These are phyloP conservation scores for Candida yuanshanica DNA, from an alignment of 805 yeast species.

Conservation along the genomic window DNA sequence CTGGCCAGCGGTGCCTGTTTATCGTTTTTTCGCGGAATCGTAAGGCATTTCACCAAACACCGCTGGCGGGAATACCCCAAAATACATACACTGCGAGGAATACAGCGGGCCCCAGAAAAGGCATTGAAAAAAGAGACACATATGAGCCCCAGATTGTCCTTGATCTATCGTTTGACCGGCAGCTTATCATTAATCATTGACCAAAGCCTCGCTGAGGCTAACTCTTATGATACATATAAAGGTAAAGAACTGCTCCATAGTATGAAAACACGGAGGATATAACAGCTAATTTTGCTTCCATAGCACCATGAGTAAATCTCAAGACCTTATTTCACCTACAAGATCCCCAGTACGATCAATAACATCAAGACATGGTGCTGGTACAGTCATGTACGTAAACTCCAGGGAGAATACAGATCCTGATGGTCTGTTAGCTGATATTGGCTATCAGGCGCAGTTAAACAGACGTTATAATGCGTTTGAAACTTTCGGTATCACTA, in stretches of 20 bases:
- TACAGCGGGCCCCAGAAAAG: not conserved
- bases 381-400: slow-evolving; percentile 16
- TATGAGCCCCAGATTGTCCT: too few relatives aligned
- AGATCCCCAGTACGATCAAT: slow-evolving; percentile 3
- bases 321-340: not conserved
- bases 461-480: slow-evolving; percentile 50
- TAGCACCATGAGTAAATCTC: not conserved
- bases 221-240: not conserved
- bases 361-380: slow-evolving; percentile 8
- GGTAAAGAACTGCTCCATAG: not conserved
- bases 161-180: too few relatives aligned
- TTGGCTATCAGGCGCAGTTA: slow-evolving; percentile 64
- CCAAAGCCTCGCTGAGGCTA: too few relatives aligned
- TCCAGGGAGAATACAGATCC: slow-evolving; percentile 14
- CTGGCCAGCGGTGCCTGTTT: not conserved
- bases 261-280: not conserved
- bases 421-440: slow-evolving; percentile 19
- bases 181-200: too few relatives aligned
- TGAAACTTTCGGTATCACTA: slow-evolving; percentile 63
- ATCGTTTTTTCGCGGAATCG: not conserved
- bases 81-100: not conserved
- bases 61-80: not conserved
- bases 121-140: not conserved
- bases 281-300: too few relatives aligned
- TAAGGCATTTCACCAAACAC: not conserved